phyloP scores from a whole-genome alignment of 1,284 basidiomycete genomes.

The Sporisorium sorghi region DNA sequence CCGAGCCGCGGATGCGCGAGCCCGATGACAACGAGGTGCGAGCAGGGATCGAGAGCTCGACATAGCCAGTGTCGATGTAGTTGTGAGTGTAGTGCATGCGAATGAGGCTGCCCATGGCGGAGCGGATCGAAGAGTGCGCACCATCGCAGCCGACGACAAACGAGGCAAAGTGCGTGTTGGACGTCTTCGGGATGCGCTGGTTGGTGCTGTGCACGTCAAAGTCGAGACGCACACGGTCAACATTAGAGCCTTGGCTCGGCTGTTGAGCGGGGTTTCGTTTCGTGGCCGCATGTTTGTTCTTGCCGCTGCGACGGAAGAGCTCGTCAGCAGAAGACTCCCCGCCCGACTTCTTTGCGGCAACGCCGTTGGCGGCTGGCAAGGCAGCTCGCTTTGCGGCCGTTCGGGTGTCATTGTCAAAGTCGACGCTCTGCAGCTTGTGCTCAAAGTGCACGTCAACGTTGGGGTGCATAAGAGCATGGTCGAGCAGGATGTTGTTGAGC shows the following conservation, averaged over 20 bases:
- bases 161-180: conserved; percentile 35
- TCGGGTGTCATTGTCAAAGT: conserved; percentile 76
- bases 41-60: conserved; percentile 94
- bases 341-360: conserved; percentile 11
- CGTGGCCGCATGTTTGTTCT: neutral
- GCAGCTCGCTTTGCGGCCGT: conserved; percentile 1
- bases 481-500: conserved; percentile 85
- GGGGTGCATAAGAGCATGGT: conserved; percentile 76
- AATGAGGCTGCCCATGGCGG: conserved; percentile 72
- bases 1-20: conserved; percentile 72
- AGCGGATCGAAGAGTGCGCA: conserved; percentile 45
- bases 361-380: conserved; percentile 4
- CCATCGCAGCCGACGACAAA: conserved; percentile 60
- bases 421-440: conserved; percentile 79
- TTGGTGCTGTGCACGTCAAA: conserved; percentile 30
- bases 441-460: conserved; percentile 81
- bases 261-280: conserved; percentile 1
- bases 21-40: conserved; percentile 72
- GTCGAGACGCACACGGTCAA: conserved; percentile 31
- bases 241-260: neutral
- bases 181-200: conserved; percentile 11
- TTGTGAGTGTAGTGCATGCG: conserved; percentile 87
- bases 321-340: conserved; percentile 24
- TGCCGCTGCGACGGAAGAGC: conserved; percentile 7
- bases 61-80: conserved; percentile 94